Evolutionary conservation across 257 asterid species (phyloP), one percentile per base, ranked within the genome.

Genomic region (Penstemon barbatus): DNA sequence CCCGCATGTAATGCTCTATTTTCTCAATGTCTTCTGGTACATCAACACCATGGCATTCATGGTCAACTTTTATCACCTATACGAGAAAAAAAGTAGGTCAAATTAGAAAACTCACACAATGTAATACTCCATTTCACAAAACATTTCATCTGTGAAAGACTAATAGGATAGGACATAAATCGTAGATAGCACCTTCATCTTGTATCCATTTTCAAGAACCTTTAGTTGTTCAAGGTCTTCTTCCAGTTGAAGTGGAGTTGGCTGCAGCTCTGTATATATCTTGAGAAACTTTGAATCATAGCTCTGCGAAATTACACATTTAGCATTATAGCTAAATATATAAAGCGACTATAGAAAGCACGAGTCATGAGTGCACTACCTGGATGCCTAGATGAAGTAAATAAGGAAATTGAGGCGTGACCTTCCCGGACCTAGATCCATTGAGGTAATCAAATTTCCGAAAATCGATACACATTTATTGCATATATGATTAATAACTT

Each of bases 171-270:
- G 18, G 63, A 55, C 15, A 41, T 57, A 46, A 61, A 42, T 56
- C 46, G 48, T 63, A 46, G 7, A 6, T 3, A 38, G 69, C 67
- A 93, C 98, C 98, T 93, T 93, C 92, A 90, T 90, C 74, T 85
- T 93, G 84, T 88, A 90, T 74, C 97, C 98, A 74, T 90, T 86
- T 79, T 93, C 97, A 67, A 90, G 97, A 75, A 90, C 96, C 79
- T 93, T 93, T 65, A 90, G 81, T 61, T 93, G 97, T 80, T 92
- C 98, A 50, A 92, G 96, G 80, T 93, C 98, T 81, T 93, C 97
- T 83, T 93, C 96, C 39, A 93, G 84, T 77, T 93, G 98, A 58
- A 90, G 86, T 3, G 96, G 97, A 7, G 96, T 88, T 12, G 96
- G 86, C 43, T 85, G 81, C 61, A 93, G 84, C 74, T 84, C 83